Percentiles rank a stretch among this genome's conserved stretches.
Conservation (phyloP, 345 rosid species). For the Hibiscus mutabilis region DNA sequence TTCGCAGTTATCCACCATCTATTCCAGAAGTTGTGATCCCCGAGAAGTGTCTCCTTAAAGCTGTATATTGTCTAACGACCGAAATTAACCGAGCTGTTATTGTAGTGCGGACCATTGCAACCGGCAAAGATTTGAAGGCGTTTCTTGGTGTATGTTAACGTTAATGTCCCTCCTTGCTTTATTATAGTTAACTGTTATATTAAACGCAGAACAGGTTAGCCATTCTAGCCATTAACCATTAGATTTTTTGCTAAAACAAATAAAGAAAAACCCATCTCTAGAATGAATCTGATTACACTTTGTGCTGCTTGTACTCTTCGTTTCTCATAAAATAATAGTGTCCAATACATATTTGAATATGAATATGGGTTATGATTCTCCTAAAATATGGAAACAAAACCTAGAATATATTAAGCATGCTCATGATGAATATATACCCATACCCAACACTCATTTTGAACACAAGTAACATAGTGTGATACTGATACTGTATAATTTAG, state of each 20-base stretch:
- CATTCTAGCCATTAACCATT: too few relatives aligned
- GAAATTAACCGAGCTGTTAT: constrained; percentile 46
- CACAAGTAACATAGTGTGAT: background rate
- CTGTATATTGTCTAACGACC: constrained; percentile 37
- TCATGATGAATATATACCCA: background rate
- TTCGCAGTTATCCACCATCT: constrained; percentile 42
- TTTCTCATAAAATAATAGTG: too few relatives aligned
- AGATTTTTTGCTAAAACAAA: too few relatives aligned
- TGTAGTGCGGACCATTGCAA: constrained; percentile 42
- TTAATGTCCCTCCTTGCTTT: background rate
- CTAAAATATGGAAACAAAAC: background rate
- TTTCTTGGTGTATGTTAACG: constrained; percentile 55
- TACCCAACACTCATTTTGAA: background rate
- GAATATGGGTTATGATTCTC: background rate
- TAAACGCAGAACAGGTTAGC: too few relatives aligned
- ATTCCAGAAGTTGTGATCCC: constrained; percentile 48
- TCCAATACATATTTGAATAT: background rate
- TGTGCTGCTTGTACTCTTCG: too few relatives aligned
- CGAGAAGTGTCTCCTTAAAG: constrained; percentile 41
- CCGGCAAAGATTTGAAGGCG: constrained; percentile 60
- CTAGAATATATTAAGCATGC: background rate
- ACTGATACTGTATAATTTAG: background rate
- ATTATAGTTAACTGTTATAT: background rate
- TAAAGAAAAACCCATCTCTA: background rate
- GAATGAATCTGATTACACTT: background rate